Conservation (phyloP, 2,329 filamentous ascomycete genomes). For the Diplodia mutila region DNA sequence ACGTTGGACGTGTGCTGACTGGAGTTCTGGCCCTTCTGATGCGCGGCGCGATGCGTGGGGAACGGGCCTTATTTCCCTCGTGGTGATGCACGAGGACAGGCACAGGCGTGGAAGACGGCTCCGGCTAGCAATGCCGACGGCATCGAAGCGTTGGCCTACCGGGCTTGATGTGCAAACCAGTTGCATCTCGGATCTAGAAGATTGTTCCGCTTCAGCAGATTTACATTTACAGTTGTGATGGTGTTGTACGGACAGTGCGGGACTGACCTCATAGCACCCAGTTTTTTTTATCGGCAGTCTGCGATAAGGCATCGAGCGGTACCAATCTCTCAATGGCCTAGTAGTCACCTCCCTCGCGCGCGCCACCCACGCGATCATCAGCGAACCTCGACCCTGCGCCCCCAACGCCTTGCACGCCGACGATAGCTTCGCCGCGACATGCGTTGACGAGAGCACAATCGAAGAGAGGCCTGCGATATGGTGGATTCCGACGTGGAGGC, state of each 20-base stretch:
- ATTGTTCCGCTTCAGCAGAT: background rate
- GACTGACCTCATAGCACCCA: slow-evolving; percentile 17
- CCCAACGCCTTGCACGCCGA: background rate
- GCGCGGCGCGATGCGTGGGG: background rate
- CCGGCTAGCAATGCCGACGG: background rate
- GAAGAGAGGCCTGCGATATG: slow-evolving; percentile 15
- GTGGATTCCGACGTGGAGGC: slow-evolving; percentile 26
- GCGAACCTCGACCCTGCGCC: background rate
- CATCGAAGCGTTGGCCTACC: background rate
- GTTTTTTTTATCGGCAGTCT: background rate
- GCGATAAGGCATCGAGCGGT: slow-evolving; percentile 9
- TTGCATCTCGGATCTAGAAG: background rate
- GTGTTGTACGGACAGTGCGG: background rate
- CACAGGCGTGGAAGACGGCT: background rate
- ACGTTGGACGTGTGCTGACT: background rate
- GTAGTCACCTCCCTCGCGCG: background rate
- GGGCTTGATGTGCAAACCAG: background rate
- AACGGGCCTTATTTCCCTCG: background rate
- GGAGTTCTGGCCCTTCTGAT: background rate
- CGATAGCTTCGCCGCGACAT: slow-evolving; percentile 7
- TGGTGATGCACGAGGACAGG: background rate
- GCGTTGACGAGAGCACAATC: slow-evolving; percentile 3
- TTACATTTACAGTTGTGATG: background rate
- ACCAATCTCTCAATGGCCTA: background rate
- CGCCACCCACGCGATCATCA: background rate